Percentiles rank a stretch among this genome's conserved stretches.
Evolutionary conservation across 768 basidiomycete genomes (phyloP).

Genomic region (Sporobolomyces phaffii): DNA sequence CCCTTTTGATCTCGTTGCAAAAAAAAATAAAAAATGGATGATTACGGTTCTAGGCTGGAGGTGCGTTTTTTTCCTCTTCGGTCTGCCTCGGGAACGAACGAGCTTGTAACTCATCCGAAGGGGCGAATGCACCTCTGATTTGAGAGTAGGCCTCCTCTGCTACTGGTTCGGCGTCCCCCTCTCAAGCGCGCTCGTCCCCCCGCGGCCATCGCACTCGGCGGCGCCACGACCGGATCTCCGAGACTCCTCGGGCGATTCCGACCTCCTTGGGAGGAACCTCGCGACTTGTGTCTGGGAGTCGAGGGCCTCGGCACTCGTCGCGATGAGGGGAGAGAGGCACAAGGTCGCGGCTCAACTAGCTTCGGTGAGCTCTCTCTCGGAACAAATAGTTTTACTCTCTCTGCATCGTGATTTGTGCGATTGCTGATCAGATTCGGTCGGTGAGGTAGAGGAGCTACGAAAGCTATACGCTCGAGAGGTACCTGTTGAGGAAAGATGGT

Average conservation of each 20-base stretch:
- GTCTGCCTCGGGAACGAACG: not conserved
- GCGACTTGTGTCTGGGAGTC: conserved; percentile 96
- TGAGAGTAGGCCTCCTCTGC: conserved; percentile 66
- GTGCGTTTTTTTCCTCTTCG: not conserved
- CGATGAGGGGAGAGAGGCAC: conserved; percentile 73
- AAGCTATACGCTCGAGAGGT: conserved; percentile 68
- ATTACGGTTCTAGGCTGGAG: too few species aligned
- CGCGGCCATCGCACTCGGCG: too few species aligned
- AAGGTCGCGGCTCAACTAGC: conserved; percentile 76
- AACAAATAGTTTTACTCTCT: not conserved
- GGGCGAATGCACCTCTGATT: too few species aligned
- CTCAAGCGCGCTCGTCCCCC: not conserved
- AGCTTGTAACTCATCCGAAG: too few species aligned
- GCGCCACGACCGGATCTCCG: not conserved
- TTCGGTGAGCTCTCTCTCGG: conserved; percentile 45
- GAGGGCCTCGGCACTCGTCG: conserved; percentile 71
- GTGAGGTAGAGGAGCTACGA: conserved; percentile 55
- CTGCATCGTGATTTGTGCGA: not conserved
- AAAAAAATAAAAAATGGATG: too few species aligned
- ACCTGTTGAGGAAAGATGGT: conserved; percentile 60
- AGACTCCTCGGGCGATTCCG: not conserved
- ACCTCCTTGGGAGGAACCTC: conserved; percentile 55
- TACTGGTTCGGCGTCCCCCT: conserved; percentile 59
- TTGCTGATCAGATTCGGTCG: too few species aligned
- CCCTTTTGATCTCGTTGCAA: too few species aligned